Base-by-base conservation (phyloP, 805 yeast species). In the Komagataella ulmi region DNA sequence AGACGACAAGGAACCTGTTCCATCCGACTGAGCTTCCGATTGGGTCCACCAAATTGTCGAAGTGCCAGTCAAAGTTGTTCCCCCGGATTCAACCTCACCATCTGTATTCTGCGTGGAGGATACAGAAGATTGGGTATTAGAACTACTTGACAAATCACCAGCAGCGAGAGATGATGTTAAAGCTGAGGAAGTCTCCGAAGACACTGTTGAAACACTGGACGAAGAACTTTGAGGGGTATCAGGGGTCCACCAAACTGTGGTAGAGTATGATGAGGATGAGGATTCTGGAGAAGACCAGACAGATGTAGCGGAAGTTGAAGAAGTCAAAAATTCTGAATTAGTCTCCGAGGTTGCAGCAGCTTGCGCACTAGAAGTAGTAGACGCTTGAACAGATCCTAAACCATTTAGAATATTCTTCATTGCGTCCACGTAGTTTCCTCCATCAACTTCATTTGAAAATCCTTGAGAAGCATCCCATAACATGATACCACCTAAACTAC, bases 381-480 rank as follows among this genome's bases (percentile, higher is more conserved):
- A 43, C 40, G 58, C 4, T 6, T 54, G 10, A 7, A 49, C 12
- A 30, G 54, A 17, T 19, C 49, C n/a, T 14, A 50, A 44, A 14
- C 51, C 56, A 43, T 54, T 52, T 54, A 63, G 52, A 6, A 61
- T 44, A 44, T 56, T 52, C 54, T 63, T 63, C 62, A 62, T 56
- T 3, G 63, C 62, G 30, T 58, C 62, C 23, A 54, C 66, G 50
- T 55, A 64, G 51, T 56, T 59, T 47, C 52, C 74, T 54, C 73
- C 83, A 53, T 70, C 70, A 49, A 63, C 59, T 51, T 73, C 70
- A 56, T 77, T 73, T 54, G 71, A 65, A 59, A 75, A 74, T 17
- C 77, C 77, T 56, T 79, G 79, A 7, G 83, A 72, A 14, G 88
- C 86, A 58, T 88, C 96, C 97, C 98, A 90, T 54, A 89, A 69